A percentile compares a stretch with the other conserved stretches of the same genome.
phyloP scores from a whole-genome alignment of 768 basidiomycete species.

The Dentipellis sp. region DNA sequence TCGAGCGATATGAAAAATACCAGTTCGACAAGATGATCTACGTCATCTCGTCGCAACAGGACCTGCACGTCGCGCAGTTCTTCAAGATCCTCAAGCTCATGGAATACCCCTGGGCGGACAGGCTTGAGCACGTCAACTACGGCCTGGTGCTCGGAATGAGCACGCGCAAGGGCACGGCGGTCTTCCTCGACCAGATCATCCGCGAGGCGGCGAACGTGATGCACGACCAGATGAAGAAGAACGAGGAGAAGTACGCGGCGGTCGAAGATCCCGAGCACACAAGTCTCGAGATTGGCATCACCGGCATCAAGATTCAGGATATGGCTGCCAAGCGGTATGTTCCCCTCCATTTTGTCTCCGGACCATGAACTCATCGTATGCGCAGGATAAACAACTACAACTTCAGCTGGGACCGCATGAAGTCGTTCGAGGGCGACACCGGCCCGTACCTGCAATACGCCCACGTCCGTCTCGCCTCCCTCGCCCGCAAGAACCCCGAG shows the following conservation, averaged over 20 bases:
- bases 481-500: conserved; percentile 86
- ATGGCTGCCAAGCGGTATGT: conserved; percentile 87
- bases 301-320: conserved; percentile 96
- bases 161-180: conserved; percentile 86
- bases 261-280: conserved; percentile 82
- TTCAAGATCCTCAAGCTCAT: conserved; percentile 91
- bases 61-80: conserved; percentile 82
- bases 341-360: not conserved
- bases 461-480: conserved; percentile 85
- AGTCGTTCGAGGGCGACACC: conserved; percentile 93
- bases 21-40: conserved; percentile 91
- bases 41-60: conserved; percentile 82
- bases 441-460: conserved; percentile 96
- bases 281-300: conserved; percentile 80
- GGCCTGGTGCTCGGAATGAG: conserved; percentile 94
- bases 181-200: conserved; percentile 91
- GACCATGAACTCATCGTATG: not conserved
- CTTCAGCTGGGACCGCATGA: conserved; percentile 92
- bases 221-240: conserved; percentile 95
- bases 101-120: conserved; percentile 79
- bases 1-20: conserved; percentile 88
- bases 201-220: conserved; percentile 81
- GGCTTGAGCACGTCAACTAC: conserved; percentile 83
- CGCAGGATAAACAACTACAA: conserved; percentile 89
- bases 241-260: conserved; percentile 84